A percentile compares a stretch with the other conserved stretches of the same genome.
These are phyloP conservation scores for Phyllosticta paracitricarpa DNA, from an alignment of 2,329 filamentous ascomycete species.

Conservation along the genomic window DNA sequence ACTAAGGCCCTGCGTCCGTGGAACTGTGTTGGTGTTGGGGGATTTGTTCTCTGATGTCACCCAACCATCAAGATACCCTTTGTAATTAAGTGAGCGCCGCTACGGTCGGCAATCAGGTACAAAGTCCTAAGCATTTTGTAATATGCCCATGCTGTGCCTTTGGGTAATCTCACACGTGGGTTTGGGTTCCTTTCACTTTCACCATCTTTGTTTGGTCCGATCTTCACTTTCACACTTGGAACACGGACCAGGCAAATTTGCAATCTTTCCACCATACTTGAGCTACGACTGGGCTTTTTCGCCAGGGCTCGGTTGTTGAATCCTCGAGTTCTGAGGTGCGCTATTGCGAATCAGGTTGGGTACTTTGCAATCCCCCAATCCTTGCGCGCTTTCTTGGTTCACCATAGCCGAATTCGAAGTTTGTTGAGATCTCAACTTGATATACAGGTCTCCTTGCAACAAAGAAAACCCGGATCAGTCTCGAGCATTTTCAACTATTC, in stretches of 20 bases:
- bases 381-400: neutral
- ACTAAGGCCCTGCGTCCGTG: constrained; percentile 68
- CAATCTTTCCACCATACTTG: neutral
- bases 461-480: neutral
- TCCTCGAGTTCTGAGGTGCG: neutral
- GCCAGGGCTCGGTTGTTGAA: neutral
- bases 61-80: constrained; percentile 8
- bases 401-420: neutral
- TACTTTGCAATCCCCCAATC: neutral
- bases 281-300: neutral
- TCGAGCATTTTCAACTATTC: neutral
- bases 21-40: constrained; percentile 47
- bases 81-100: constrained; percentile 2
- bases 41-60: constrained; percentile 7
- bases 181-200: neutral
- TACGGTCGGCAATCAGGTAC: neutral
- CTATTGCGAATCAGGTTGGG: neutral
- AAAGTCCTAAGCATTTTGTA: constrained; percentile 3
- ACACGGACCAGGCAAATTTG: neutral
- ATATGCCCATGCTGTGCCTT: neutral
- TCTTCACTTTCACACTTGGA: neutral
- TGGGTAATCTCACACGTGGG: neutral
- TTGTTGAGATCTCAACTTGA: neutral
- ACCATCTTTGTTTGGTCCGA: neutral
- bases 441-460: neutral